Evolutionary conservation across 2,329 filamentous ascomycete species (phyloP).

Genomic region (Samsoniella hepiali): DNA sequence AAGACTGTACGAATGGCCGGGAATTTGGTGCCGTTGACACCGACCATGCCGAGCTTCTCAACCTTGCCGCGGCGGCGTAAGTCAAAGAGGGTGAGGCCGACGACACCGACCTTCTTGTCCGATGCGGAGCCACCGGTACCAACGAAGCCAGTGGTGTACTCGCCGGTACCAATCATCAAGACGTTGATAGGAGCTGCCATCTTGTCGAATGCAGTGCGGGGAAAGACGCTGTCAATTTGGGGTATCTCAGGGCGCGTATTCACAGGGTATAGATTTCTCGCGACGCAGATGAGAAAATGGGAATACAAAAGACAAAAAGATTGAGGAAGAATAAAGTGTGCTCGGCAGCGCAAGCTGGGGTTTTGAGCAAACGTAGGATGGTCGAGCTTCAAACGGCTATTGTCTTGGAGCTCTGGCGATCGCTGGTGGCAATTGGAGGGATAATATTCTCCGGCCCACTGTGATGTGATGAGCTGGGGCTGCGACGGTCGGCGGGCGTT

Average conservation of each 20-base stretch:
- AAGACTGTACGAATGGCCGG: constrained; percentile 73
- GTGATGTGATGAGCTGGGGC: neutral
- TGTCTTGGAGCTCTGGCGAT: neutral
- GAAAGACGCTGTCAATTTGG: neutral
- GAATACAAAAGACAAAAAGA: neutral
- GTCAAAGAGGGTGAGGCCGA: constrained; percentile 86
- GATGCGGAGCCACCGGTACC: constrained; percentile 78
- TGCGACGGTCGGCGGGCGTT: neutral
- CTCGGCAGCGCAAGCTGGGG: neutral
- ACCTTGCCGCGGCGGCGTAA: constrained; percentile 86
- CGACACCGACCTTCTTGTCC: constrained; percentile 95
- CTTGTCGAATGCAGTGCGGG: neutral
- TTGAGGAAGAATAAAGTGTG: neutral
- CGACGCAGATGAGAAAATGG: neutral
- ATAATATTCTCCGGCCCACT: constrained; percentile 11
- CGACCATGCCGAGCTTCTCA: constrained; percentile 80
- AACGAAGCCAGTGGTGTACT: constrained; percentile 96
- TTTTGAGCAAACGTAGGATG: neutral
- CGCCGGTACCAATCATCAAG: constrained; percentile 71
- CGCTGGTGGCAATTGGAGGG: constrained; percentile 11
- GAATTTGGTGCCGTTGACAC: constrained; percentile 84
- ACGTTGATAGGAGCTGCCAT: constrained; percentile 16
- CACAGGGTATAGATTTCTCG: neutral
- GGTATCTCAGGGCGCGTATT: neutral
- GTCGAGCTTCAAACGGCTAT: neutral